A percentile compares a stretch with the other conserved stretches of the same genome.
These are phyloP conservation scores for Scedosporium boydii DNA, from an alignment of 2,329 filamentous ascomycete species.

Conservation along the genomic window DNA sequence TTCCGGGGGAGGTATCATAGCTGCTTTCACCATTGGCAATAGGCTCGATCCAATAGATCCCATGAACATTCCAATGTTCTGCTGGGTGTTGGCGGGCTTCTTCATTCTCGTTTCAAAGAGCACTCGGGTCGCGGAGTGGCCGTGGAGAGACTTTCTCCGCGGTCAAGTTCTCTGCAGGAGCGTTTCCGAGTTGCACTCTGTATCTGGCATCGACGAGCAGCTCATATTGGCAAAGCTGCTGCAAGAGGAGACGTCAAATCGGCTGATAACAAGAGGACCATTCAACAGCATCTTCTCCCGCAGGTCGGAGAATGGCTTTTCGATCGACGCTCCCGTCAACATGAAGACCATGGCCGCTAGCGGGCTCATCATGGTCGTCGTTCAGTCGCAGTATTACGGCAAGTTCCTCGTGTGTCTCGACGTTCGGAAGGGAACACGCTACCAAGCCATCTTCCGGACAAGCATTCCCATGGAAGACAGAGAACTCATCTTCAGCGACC, in stretches of 20 bases:
- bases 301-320: not conserved
- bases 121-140: slow-evolving; percentile 50
- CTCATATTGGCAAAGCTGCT: not conserved
- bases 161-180: slow-evolving; percentile 28
- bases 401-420: not conserved
- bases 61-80: too few relatives aligned
- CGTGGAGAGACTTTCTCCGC: slow-evolving; percentile 39
- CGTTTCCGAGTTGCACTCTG: not conserved
- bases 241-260: not conserved
- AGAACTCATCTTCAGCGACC: too few relatives aligned
- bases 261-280: not conserved
- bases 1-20: too few relatives aligned
- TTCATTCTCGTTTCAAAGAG: slow-evolving; percentile 51
- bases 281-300: not conserved
- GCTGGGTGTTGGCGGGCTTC: too few relatives aligned
- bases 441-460: too few relatives aligned
- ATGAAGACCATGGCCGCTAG: not conserved
- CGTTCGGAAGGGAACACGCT: too few relatives aligned
- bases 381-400: not conserved
- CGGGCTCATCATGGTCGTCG: not conserved
- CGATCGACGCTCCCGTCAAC: not conserved
- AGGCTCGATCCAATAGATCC: too few relatives aligned
- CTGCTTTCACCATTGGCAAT: too few relatives aligned
- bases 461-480: too few relatives aligned
- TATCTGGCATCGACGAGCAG: not conserved